phyloP scores from a whole-genome alignment of 129 eudicot genomes.

The Arctium minus region DNA sequence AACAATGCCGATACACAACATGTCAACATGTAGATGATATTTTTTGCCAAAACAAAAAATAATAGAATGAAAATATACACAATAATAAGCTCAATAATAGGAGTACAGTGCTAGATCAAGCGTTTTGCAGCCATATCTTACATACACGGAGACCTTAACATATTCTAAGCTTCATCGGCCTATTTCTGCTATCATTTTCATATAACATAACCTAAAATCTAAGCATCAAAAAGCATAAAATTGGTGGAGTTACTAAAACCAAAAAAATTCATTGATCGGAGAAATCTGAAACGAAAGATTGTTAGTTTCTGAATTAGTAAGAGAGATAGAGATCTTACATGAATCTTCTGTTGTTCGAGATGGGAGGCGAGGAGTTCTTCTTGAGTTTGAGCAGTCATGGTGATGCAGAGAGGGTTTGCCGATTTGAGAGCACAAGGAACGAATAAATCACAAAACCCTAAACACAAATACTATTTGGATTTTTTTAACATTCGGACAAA shows the following conservation, averaged over 20 bases:
- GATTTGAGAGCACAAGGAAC: neutral
- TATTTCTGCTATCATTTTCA: neutral
- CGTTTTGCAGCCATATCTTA: neutral
- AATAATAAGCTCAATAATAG: neutral
- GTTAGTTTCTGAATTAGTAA: neutral
- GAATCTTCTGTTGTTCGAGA: constrained; percentile 75
- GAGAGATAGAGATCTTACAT: constrained; percentile 36
- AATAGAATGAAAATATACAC: neutral
- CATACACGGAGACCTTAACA: neutral
- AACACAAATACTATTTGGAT: neutral
- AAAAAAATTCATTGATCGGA: neutral
- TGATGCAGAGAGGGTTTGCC: constrained; percentile 3
- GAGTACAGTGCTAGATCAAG: neutral
- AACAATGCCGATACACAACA: neutral
- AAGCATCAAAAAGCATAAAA: neutral
- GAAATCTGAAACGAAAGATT: neutral
- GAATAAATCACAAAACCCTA: constrained; percentile 21
- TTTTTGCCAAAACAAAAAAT: neutral
- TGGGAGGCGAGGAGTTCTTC: constrained; percentile 79
- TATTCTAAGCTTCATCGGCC: neutral
- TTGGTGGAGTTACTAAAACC: neutral
- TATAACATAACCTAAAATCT: neutral
- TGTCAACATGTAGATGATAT: neutral
- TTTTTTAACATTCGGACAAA: neutral
- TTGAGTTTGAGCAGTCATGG: constrained; percentile 78